A percentile compares a stretch with the other conserved stretches of the same genome.
Conservation (phyloP, 768 basidiomycete species). For the Calocybe indica region DNA sequence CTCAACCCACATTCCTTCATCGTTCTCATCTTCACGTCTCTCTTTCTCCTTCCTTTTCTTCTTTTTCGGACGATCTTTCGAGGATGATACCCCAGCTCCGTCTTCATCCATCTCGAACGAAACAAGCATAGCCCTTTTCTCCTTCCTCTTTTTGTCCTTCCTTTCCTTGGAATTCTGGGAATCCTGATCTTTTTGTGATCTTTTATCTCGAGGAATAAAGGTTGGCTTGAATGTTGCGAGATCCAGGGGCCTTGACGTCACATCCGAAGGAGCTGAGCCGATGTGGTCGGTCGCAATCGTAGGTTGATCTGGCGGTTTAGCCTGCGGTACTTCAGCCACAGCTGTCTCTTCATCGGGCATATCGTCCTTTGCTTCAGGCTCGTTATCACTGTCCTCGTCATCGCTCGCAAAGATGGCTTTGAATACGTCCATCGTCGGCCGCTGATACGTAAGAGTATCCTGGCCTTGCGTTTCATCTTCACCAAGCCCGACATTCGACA, state of each 20-base stretch:
- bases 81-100: slow-evolving; percentile 33
- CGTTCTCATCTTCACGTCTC: slow-evolving; percentile 25
- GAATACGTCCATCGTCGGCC: slow-evolving; percentile 90
- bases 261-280: not conserved
- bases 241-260: slow-evolving; percentile 27
- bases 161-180: slow-evolving; percentile 37
- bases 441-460: slow-evolving; percentile 83
- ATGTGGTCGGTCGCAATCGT: too few relatives aligned
- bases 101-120: slow-evolving; percentile 78
- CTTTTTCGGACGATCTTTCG: slow-evolving; percentile 34
- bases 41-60: slow-evolving; percentile 40
- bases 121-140: slow-evolving; percentile 44
- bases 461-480: slow-evolving; percentile 88
- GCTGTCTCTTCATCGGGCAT: slow-evolving; percentile 9
- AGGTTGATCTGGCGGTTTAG: slow-evolving; percentile 1
- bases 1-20: slow-evolving; percentile 67
- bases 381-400: slow-evolving; percentile 81
- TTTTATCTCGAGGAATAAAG: slow-evolving; percentile 67
- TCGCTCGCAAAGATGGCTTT: slow-evolving; percentile 98
- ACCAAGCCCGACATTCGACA: slow-evolving; percentile 83
- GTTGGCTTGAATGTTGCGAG: slow-evolving; percentile 81
- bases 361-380: slow-evolving; percentile 23
- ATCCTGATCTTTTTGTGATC: slow-evolving; percentile 37
- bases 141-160: slow-evolving; percentile 40
- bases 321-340: slow-evolving; percentile 9